Evolutionary conservation across 495 filamentous ascomycete species (phyloP).

Genomic region (Penicillium alfredii): DNA sequence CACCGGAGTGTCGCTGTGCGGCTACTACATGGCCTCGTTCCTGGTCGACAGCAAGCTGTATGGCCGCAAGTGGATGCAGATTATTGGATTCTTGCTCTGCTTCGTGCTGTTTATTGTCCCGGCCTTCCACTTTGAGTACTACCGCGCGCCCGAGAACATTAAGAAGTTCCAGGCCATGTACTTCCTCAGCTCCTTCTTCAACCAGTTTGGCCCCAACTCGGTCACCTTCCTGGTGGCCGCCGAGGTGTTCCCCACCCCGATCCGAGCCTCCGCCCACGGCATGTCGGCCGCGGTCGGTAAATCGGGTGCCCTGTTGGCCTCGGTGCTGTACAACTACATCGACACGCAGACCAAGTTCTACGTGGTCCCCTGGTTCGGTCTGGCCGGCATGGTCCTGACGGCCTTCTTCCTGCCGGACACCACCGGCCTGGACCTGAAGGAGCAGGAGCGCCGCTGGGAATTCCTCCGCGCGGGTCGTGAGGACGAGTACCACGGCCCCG

Average conservation of each 20-base stretch:
- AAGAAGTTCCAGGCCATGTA: conserved; percentile 85
- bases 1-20: conserved; percentile 69
- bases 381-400: conserved; percentile 72
- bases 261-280: conserved; percentile 86
- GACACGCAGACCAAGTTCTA: conserved; percentile 69
- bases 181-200: conserved; percentile 90
- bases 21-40: conserved; percentile 78
- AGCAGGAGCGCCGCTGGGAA: conserved; percentile 83
- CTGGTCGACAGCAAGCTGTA: conserved; percentile 89
- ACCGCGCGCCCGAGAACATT: conserved; percentile 57
- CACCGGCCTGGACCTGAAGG: conserved; percentile 87
- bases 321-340: conserved; percentile 88
- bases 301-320: conserved; percentile 72
- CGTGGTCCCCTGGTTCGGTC: conserved; percentile 88
- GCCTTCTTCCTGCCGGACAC: conserved; percentile 82
- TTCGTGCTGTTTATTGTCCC: conserved; percentile 86
- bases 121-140: conserved; percentile 78
- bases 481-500: conserved; percentile 80
- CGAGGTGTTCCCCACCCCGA: conserved; percentile 83
- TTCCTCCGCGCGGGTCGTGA: conserved; percentile 70
- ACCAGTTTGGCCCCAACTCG: conserved; percentile 90
- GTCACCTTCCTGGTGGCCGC: conserved; percentile 90
- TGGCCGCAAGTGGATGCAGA: conserved; percentile 88
- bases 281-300: conserved; percentile 83
- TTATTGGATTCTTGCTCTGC: conserved; percentile 75